Evolutionary conservation across 495 filamentous ascomycete genomes (phyloP), one percentile per base, ranked within the genome.

Genomic region (Endocarpon pusillum): DNA sequence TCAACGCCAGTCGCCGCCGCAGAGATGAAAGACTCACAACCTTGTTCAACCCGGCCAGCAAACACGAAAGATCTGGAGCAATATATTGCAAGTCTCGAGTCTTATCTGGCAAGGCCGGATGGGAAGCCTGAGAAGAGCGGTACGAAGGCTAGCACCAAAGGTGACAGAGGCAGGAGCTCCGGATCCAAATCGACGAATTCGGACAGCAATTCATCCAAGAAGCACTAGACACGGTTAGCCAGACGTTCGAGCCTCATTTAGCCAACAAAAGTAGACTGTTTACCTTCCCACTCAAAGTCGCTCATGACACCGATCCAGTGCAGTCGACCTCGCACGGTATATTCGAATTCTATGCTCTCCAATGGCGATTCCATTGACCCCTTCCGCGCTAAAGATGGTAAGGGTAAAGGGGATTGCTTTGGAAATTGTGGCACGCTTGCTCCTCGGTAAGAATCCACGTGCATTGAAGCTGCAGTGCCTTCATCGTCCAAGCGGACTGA

Each of bases 221-320:
- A 62, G 57, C 16, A 62, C 57, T 61, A 39, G 23, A 39, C 24
- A 32, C n/a, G 9, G 21, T 37, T 31, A 22, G 32, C 28, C 15
- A 19, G 17, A 10, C 18, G 12, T 27, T n/a, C 20, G 33, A 34
- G 23, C 19, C 19, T 23, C 8, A 34, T 26, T 27, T 21, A 39
- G n/a, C 14, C 21, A 37, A 40, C n/a, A n/a, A n/a, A n/a, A n/a
- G n/a, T n/a, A n/a, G n/a, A n/a, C n/a, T n/a, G n/a, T 63, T 54
- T 57, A 81, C 76, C 71, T 66, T 84, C 79, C 79, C 79, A 85
- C 11, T 65, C 58, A 71, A 72, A 80, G 38, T 82, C 78, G 39
- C 70, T 69, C 79, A 85, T 85, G 29, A 85, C 75, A 36, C 75
- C 73, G 9, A 77, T 62, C 79, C 79, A 85, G 51, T 85, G 79